A percentile compares a stretch with the other conserved stretches of the same genome.
These are phyloP conservation scores for Trichoderma simmonsii DNA, from an alignment of 2,329 filamentous ascomycete species.

Conservation along the genomic window DNA sequence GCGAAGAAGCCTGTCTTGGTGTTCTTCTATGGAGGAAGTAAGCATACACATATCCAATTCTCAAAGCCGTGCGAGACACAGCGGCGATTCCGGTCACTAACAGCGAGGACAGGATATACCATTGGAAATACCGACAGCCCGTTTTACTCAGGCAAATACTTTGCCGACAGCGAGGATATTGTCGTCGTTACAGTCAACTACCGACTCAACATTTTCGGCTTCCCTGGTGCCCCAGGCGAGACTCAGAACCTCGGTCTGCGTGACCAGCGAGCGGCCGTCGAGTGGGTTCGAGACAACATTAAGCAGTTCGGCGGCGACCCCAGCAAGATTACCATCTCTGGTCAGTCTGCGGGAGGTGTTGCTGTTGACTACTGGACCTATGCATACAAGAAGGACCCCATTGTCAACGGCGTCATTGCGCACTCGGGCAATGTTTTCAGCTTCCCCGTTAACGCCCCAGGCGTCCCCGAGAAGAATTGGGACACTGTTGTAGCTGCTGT, in stretches of 20 bases:
- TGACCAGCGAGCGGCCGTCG: conserved; percentile 31
- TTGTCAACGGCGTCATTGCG: conserved; percentile 45
- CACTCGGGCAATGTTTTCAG: conserved; percentile 46
- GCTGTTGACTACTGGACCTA: conserved; percentile 48
- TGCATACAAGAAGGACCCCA: conserved; percentile 47
- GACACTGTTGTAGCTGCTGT: conserved; percentile 38
- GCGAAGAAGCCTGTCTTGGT: conserved; percentile 40
- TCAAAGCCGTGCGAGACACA: not conserved
- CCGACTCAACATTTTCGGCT: conserved; percentile 42
- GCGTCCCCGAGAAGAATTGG: conserved; percentile 40
- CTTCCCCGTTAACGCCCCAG: conserved; percentile 39
- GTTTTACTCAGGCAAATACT: conserved; percentile 42
- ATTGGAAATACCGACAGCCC: conserved; percentile 38
- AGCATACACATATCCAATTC: not conserved
- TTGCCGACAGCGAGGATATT: conserved; percentile 42
- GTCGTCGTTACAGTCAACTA: conserved; percentile 49
- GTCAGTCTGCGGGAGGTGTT: conserved; percentile 35
- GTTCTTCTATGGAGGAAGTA: conserved; percentile 39
- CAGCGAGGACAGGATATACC: conserved; percentile 30
- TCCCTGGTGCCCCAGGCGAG: conserved; percentile 32
- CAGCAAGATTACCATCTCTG: conserved; percentile 33
- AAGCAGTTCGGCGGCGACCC: conserved; percentile 30
- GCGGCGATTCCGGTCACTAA: not conserved
- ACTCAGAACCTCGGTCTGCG: conserved; percentile 29
- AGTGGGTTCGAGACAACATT: conserved; percentile 35